Base-by-base conservation (phyloP, 768 basidiomycete species). In the Kwoniella sp. region DNA sequence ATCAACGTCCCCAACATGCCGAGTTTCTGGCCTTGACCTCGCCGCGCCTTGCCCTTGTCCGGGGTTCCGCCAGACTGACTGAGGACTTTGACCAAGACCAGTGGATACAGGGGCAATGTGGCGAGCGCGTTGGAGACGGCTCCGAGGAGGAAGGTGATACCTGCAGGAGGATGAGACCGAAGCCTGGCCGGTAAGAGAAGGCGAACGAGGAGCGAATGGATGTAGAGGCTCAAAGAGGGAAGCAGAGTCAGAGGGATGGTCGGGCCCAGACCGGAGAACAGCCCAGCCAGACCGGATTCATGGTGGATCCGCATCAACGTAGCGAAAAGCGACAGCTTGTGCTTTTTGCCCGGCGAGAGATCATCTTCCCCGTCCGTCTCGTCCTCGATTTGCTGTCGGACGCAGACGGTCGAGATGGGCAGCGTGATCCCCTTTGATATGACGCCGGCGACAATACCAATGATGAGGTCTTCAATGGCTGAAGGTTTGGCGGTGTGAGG, bases 181-280 rank as follows among this genome's bases (percentile, higher is more conserved):
- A 51, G 31, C 22, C 50, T 22, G 7, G 33, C 36, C 1, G 64
- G 67, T 15, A 68, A 50, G 14, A 63, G 27, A 19, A 58, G 25
- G 5, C 61, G 51, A 9, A 60, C 23, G 12, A 64, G 56, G 9
- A 64, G 32, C 0, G 59, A 50, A 46, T 70, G 59, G 46, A 65
- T 62, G 47, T 65, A 67, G 1, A 70, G 49, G 0, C 62, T 67
- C n/a, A 70, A 44, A 11, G 65, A 65, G 5, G 68, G 68, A 20
- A 65, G 52, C 19, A 70, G 57, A 7, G 68, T 60, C 8, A 70
- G 56, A 11, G 63, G 63, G 17, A 65, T 59, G 1, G 60, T 50
- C 6, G 63, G 62, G 3, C 53, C 52, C 0, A 67, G 38, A 14
- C 54, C 63, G 8, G 65, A 50, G 52, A 57, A 70, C 14, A 70